A percentile compares a stretch with the other conserved stretches of the same genome.
phyloP scores from a whole-genome alignment of 1,284 basidiomycete genomes.

The Sporisorium scitamineum region DNA sequence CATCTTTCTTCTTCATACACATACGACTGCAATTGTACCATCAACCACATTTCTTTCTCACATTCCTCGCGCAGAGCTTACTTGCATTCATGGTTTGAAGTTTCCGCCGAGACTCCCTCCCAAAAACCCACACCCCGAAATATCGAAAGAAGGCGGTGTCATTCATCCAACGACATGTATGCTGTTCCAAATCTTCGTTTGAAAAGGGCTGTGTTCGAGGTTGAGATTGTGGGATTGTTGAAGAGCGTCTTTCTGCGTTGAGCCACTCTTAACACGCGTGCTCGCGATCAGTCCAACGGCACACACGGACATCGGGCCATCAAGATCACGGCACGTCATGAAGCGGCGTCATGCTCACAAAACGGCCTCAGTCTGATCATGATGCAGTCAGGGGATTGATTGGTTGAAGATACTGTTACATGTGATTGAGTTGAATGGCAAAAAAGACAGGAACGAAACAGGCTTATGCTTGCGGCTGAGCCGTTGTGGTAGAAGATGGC shows the following conservation, averaged over 20 bases:
- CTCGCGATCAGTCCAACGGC: no score
- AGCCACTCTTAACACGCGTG: no score
- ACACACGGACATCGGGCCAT: not conserved
- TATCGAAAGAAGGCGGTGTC: slow-evolving; percentile 57
- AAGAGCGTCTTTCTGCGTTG: not conserved
- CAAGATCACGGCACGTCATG: not conserved
- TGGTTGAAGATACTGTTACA: slow-evolving; percentile 25
- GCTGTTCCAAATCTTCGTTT: slow-evolving; percentile 17
- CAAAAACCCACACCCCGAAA: slow-evolving; percentile 37
- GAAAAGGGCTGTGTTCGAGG: not conserved
- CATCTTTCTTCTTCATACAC: slow-evolving; percentile 15
- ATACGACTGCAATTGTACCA: slow-evolving; percentile 50
- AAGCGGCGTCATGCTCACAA: not conserved
- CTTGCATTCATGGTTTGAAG: slow-evolving; percentile 2
- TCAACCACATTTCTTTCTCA: slow-evolving; percentile 27
- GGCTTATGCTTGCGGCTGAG: slow-evolving; percentile 3
- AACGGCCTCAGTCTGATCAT: not conserved
- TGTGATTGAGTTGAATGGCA: not conserved
- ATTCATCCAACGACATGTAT: slow-evolving; percentile 27
- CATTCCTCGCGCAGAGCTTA: not conserved
- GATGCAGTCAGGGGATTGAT: slow-evolving; percentile 3
- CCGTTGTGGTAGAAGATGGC: not conserved
- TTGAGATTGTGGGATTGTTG: not conserved
- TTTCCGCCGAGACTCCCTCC: not conserved
- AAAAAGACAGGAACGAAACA: not conserved